phyloP scores from a whole-genome alignment of 2,329 filamentous ascomycete genomes.

The Diplodia mutila region DNA sequence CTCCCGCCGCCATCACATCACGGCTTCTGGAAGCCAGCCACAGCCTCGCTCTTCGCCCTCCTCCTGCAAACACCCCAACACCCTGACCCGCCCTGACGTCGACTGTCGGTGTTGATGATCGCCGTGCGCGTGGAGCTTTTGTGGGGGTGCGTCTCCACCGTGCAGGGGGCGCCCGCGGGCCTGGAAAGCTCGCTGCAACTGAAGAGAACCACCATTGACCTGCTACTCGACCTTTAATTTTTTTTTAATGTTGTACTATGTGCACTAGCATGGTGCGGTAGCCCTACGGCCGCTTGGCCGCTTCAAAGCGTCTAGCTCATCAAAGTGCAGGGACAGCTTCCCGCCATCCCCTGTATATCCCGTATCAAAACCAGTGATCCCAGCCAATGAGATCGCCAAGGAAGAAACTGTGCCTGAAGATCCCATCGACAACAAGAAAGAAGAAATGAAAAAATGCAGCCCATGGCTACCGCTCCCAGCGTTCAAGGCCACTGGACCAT shows the following conservation, averaged over 20 bases:
- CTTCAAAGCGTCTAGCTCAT: background rate
- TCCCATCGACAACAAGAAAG: background rate
- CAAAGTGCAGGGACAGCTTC: background rate
- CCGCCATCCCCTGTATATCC: background rate
- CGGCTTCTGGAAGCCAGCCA: background rate
- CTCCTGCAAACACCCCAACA: background rate
- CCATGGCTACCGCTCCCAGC: background rate
- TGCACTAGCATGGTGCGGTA: background rate
- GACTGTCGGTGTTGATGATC: conserved; percentile 10
- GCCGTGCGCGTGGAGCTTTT: conserved; percentile 5
- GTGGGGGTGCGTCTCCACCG: conserved; percentile 15
- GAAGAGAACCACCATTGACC: background rate
- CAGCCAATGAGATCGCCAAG: background rate
- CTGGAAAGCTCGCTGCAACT: background rate
- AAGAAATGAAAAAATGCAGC: background rate
- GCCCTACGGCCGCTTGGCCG: background rate
- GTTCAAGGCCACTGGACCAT: background rate
- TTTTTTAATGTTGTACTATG: background rate
- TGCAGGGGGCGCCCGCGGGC: conserved; percentile 10
- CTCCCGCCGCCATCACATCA: background rate
- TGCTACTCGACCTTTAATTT: no score
- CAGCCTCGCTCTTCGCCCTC: background rate
- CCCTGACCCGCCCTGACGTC: background rate
- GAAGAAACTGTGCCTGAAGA: background rate
- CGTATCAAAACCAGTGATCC: background rate